Base-by-base conservation (phyloP, 345 rosid genomes). In the Euphorbia tirucalli region DNA sequence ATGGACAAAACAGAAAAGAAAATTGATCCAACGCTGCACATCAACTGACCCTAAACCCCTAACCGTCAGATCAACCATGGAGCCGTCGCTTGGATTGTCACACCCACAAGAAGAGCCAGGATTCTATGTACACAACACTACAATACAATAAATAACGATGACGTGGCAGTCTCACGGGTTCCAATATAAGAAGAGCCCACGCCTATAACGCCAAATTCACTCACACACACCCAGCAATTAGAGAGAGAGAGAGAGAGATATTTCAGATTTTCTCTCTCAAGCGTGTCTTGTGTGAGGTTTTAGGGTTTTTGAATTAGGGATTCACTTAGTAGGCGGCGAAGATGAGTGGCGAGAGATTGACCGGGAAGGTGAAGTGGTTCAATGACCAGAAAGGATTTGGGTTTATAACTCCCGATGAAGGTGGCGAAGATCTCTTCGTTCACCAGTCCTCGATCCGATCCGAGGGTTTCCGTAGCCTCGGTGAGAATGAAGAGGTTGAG, bases 321-420 rank as follows among this genome's bases (percentile, higher is more conserved):
- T 21, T 41, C 13, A 41, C 46, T 41, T 41, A 2, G 6, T 11
- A 7, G 63, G 49, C 5, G 11, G 55, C 7, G 35, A 71, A 61
- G 69, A 74, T 71, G 74, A 24, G 74, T 22, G 57, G 69, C 14
- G 75, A 78, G 25, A 65, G 72, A 50, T 25, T 70, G 35, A 70
- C 71, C 0, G 82, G 82, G 22, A 74, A 70, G 69, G 82, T 78
- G 25, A 78, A 78, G 69, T 78, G 82, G 82, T 78, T 78, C 46
- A 74, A 65, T 28, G 82, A 78, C 55, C 82, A 78, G 52, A 78
- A 78, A 48, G 82, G 82, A 0, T 78, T 69, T 49, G 82, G 82
- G 10, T 78, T 78, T 71, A 78, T 78, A 21, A 74, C 78, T 43
- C 82, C 75, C 2, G 78, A 78, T 8, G 75, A 78, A 8, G 82